Base-by-base conservation (phyloP, 805 yeast species). In the Nematodospora valgi region DNA sequence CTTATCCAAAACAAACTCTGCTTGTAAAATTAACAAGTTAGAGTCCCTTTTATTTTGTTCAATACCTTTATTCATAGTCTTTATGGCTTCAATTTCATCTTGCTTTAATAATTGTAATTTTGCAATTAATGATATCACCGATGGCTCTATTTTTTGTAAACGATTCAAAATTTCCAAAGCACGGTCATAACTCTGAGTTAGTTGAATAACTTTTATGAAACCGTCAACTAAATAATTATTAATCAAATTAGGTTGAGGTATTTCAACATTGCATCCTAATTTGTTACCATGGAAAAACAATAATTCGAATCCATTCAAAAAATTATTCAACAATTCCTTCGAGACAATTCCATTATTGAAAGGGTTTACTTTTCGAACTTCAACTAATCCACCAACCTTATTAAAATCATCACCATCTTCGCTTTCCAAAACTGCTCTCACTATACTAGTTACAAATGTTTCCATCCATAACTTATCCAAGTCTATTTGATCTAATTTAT, bases 291-390 rank as follows among this genome's bases (percentile, higher is more conserved):
- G 71, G 46, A 62, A 64, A 52, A 82, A 87, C 39, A 87, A 68
- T 34, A 59, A 54, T 54, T 81, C 87, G 53, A 84, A 84, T 1
- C 80, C 85, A 15, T 63, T 61, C 35, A 86, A 54, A 52, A 86
- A 86, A 34, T 59, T 56, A 18, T 54, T 49, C 43, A 67, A 50
- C 23, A 63, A 48, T 28, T 50, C 53, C 35, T 62, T 61, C 2
- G 82, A 78, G 10, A 68, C 59, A 20, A 64, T 70, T 7, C 64
- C 62, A 21, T 59, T 62, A 18, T 68, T 52, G 41, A 93, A 74
- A 4, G 97, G 97, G 48, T 87, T 83, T 38, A 86, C 69, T 40
- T 82, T 78, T 45, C 96, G 75, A 24, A 93, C 82, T 53, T 89
- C 95, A 7, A 88, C 95, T 37, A 93, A 50, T 64, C 83, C 62